phyloP scores from a whole-genome alignment of 306 rosid genomes.

The Vigna reflexopilosa region DNA sequence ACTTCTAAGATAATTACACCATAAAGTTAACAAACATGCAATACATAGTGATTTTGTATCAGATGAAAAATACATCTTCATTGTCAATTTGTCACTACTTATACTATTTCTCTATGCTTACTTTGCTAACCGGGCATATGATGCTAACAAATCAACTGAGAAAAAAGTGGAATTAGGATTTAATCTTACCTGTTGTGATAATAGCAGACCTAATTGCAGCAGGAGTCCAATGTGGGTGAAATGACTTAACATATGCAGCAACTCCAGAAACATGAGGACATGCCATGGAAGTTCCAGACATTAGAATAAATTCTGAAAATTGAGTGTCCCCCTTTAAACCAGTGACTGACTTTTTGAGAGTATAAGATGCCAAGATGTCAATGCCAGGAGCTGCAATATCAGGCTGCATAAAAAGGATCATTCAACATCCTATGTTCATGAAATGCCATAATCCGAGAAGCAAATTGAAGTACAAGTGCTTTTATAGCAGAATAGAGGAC shows the following conservation, averaged over 20 bases:
- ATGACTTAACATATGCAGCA: slow-evolving; percentile 89
- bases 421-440: neutral
- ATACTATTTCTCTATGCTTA: too few relatives aligned
- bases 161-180: neutral
- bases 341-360: slow-evolving; percentile 72
- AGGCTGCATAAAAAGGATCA: slow-evolving; percentile 63
- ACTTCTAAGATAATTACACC: neutral
- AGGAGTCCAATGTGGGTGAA: slow-evolving; percentile 84
- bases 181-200: slow-evolving; percentile 73
- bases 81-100: too few relatives aligned
- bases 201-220: slow-evolving; percentile 87
- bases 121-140: too few relatives aligned
- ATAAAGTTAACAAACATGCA: too few relatives aligned
- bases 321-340: slow-evolving; percentile 82
- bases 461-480: too few relatives aligned
- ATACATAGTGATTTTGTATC: too few relatives aligned
- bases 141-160: neutral
- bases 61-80: too few relatives aligned
- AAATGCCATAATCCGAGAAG: neutral
- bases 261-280: slow-evolving; percentile 96
- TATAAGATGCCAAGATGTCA: slow-evolving; percentile 81
- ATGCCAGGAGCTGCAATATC: slow-evolving; percentile 93
- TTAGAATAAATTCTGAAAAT: slow-evolving; percentile 72
- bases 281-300: slow-evolving; percentile 97
- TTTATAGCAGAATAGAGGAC: neutral